Base-by-base conservation (phyloP, 1,284 basidiomycete genomes). In the Crepidotus sp. region DNA sequence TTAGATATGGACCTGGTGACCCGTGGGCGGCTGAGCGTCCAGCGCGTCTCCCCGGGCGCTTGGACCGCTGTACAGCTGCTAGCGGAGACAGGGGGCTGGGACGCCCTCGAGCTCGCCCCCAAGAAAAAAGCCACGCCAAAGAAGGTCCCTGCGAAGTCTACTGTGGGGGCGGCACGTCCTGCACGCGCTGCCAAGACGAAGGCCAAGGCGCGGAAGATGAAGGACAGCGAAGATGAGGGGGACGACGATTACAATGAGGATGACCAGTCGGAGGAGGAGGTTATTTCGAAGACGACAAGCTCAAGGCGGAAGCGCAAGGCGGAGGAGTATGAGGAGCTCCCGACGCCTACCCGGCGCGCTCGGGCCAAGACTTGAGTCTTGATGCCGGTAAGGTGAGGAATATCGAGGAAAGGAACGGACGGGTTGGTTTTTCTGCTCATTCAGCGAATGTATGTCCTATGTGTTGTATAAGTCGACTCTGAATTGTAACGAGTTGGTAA, bases 21-120 rank as follows among this genome's bases (percentile, higher is more conserved):
- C 15, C 75, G 88, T 6, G 91, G 93, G 1, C 70, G 95, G 39
- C 70, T 98, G 39, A 95, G 91, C 61, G 84, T 91, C 32, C 91
- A 97, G 63, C 76, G 79, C 2, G 91, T 95, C 1, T 66, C 74
- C 21, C 63, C 74, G 46, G 67, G 62, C 8, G 84, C 90, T 0
- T 98, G 82, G 74, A 68, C 74, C 15, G 75, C 77, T 1, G 73
- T 96, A 13, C 60, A 69, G 8, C 55, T 66, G 36, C 62, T 98
- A 39, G 85, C 89, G 0, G 71, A 77, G 39, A 73, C 70, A 22
- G 94, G 93, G 4, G 82, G 83, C 0, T 85, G 82, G 81, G 72
- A 74, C 17, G 68, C 66, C 1, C 51, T 69, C 40, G 58, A 67
- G 40, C 35, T 66, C 11, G 62, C 60, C 40, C 52, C 54, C 15